phyloP scores from a whole-genome alignment of 1,284 basidiomycete genomes.

The Leucoagaricus sp. region DNA sequence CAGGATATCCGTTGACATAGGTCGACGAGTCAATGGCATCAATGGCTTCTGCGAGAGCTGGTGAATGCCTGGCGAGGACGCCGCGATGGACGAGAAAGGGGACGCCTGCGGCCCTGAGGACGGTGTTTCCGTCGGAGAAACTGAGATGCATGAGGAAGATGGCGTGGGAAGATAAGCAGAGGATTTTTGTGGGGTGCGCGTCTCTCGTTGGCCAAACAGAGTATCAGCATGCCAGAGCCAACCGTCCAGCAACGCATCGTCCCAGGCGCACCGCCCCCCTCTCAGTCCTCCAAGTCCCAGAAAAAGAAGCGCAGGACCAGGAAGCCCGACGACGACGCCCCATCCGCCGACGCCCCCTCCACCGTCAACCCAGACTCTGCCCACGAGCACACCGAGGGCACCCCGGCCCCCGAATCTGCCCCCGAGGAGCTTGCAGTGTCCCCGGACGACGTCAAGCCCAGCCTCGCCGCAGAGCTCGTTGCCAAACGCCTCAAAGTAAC shows the following conservation, averaged over 20 bases:
- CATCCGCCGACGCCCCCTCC: conserved; percentile 34
- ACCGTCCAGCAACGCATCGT: conserved; percentile 54
- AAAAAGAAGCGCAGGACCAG: conserved; percentile 72
- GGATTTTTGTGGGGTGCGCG: neutral
- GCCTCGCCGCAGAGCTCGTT: conserved; percentile 76
- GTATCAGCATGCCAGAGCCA: conserved; percentile 47
- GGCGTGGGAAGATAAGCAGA: conserved; percentile 8
- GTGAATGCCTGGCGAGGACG: conserved; percentile 62
- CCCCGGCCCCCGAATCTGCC: conserved; percentile 40
- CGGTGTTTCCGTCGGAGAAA: conserved; percentile 69
- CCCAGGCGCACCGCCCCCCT: conserved; percentile 71
- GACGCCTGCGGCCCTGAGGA: conserved; percentile 49
- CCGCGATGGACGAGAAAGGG: conserved; percentile 72
- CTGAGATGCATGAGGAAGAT: conserved; percentile 43
- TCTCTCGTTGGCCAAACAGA: conserved; percentile 1
- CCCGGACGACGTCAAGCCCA: conserved; percentile 50
- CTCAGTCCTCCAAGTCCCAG: conserved; percentile 56
- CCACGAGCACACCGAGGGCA: conserved; percentile 46
- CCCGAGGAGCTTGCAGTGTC: no score
- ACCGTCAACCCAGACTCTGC: conserved; percentile 52
- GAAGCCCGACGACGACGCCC: conserved; percentile 36
- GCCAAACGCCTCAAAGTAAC: conserved; percentile 75
- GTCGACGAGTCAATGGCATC: neutral
- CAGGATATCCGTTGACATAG: conserved; percentile 53
- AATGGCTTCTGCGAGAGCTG: conserved; percentile 33